Percentiles rank a stretch among this genome's conserved stretches.
Evolutionary conservation across 495 filamentous ascomycete species (phyloP).

Genomic region (Talaromyces borbonicus): DNA sequence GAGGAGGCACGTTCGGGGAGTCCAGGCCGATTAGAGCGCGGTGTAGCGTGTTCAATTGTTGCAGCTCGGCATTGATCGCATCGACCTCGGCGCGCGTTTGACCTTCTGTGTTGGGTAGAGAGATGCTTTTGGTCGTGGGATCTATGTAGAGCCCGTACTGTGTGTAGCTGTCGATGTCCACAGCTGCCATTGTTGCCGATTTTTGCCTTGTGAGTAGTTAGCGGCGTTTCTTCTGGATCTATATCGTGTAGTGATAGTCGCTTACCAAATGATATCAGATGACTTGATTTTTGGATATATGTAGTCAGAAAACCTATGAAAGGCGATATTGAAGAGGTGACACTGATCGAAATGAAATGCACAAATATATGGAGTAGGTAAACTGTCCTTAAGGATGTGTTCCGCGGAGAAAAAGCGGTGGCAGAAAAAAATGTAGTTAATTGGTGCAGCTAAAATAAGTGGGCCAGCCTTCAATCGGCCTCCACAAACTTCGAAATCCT

Average conservation of each 20-base stretch:
- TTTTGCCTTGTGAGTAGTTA: too few species aligned
- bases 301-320: too few species aligned
- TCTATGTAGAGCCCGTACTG: conserved; percentile 74
- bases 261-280: too few species aligned
- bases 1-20: conserved; percentile 52
- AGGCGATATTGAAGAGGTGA: neutral
- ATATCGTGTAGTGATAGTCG: too few species aligned
- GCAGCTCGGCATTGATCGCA: conserved; percentile 54
- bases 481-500: neutral
- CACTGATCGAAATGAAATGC: neutral
- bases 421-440: conserved; percentile 8
- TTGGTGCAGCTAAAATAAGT: neutral
- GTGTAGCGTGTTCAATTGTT: conserved; percentile 64
- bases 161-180: conserved; percentile 59
- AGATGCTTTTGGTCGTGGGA: conserved; percentile 66
- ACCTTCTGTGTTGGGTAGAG: conserved; percentile 48
- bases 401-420: conserved; percentile 13
- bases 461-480: neutral
- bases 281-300: too few species aligned
- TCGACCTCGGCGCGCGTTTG: conserved; percentile 27
- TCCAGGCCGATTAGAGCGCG: conserved; percentile 51
- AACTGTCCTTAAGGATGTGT: conserved; percentile 9
- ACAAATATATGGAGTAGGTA: neutral
- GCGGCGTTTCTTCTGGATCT: too few species aligned
- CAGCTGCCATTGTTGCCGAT: conserved; percentile 29